Evolutionary conservation across 345 rosid species (phyloP).

Genomic region (Alliaria petiolata): DNA sequence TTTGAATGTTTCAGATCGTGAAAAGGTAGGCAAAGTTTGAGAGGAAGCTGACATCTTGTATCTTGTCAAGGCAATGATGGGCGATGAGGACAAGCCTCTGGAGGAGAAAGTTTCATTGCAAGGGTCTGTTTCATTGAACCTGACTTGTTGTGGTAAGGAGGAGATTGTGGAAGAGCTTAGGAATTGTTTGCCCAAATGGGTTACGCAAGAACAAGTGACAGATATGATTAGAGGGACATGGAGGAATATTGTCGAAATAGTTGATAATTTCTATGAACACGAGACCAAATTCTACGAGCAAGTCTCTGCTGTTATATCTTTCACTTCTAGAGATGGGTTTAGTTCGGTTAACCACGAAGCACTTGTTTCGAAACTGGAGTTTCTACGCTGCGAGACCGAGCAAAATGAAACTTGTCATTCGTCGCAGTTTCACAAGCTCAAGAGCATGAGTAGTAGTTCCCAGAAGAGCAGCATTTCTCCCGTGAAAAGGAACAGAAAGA

Average conservation of each 20-base stretch:
- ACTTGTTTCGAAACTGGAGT: constrained; percentile 38
- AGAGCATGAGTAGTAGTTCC: constrained; percentile 34
- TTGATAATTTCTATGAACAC: constrained; percentile 71
- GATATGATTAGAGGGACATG: constrained; percentile 57
- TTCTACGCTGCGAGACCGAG: constrained; percentile 24
- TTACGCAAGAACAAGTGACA: constrained; percentile 62
- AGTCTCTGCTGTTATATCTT: constrained; percentile 35
- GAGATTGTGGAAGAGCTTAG: constrained; percentile 56
- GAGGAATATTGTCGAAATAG: constrained; percentile 61
- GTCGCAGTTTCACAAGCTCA: constrained; percentile 40
- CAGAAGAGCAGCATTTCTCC: constrained; percentile 42
- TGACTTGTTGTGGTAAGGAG: constrained; percentile 41
- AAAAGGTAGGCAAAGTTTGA: neutral
- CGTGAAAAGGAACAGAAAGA: constrained; percentile 53
- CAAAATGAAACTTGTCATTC: constrained; percentile 23
- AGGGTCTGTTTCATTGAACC: constrained; percentile 7
- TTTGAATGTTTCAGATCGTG: neutral
- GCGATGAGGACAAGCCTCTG: constrained; percentile 54
- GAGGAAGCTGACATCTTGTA: neutral
- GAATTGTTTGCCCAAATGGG: constrained; percentile 74
- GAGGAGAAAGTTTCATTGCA: constrained; percentile 24
- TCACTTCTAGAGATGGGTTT: constrained; percentile 33
- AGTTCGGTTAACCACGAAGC: constrained; percentile 17
- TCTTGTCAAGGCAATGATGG: constrained; percentile 41
- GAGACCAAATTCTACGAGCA: constrained; percentile 77